These are phyloP conservation scores for Calonectria honghensis DNA, from an alignment of 2,329 filamentous ascomycete species.

Conservation along the genomic window DNA sequence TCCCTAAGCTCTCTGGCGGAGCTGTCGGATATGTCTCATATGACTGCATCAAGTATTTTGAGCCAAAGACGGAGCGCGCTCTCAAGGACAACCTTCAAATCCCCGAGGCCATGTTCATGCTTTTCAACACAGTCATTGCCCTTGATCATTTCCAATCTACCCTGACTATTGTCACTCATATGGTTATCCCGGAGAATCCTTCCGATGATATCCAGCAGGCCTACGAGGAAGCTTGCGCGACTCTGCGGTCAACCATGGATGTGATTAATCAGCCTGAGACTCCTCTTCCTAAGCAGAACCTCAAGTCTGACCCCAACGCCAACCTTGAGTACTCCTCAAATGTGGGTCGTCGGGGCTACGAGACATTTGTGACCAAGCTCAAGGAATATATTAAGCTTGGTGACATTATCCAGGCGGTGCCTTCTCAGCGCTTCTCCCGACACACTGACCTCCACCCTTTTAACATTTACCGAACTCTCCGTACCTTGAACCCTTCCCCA, in stretches of 20 bases:
- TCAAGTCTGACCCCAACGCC: constrained; percentile 73
- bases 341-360: constrained; percentile 91
- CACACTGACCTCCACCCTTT: constrained; percentile 95
- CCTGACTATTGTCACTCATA: constrained; percentile 94
- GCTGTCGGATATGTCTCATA: constrained; percentile 98
- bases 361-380: constrained; percentile 87
- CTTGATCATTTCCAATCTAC: constrained; percentile 97
- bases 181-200: constrained; percentile 78
- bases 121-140: constrained; percentile 95
- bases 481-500: constrained; percentile 97
- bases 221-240: constrained; percentile 76
- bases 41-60: constrained; percentile 97
- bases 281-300: constrained; percentile 84
- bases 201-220: constrained; percentile 68
- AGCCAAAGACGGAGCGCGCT: constrained; percentile 93
- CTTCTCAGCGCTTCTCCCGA: constrained; percentile 92
- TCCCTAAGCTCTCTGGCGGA: constrained; percentile 92
- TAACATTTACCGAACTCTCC: constrained; percentile 97
- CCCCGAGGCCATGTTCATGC: constrained; percentile 96
- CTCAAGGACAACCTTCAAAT: constrained; percentile 92
- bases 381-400: constrained; percentile 94
- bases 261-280: constrained; percentile 84
- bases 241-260: constrained; percentile 76
- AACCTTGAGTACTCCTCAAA: constrained; percentile 92
- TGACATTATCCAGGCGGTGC: constrained; percentile 98